Base-by-base conservation (phyloP, 164 flowering plant species). In the Vitis labrusca region DNA sequence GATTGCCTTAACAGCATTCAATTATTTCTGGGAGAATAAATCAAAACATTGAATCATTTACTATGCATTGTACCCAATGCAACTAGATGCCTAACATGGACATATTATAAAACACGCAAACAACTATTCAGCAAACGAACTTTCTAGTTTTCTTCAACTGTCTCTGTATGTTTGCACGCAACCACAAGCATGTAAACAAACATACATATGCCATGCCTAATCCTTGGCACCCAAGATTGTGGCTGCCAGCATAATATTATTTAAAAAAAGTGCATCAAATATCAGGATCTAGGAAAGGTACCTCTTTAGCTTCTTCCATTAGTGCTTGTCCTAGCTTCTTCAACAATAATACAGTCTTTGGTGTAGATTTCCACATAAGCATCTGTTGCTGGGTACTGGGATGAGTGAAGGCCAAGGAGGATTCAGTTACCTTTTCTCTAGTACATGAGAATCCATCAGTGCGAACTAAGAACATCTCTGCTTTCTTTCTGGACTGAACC, bases 361-460 rank as follows among this genome's bases (percentile, higher is more conserved):
- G 99, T 0, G 92, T 76, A 55, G 99, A 87, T 82, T 92, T 95
- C 99, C 99, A 95, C 94, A 92, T 84, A 67, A 95, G 98, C 99
- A 92, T 95, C 85, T 95, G 99, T 74, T 92, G 99, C 85, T 92
- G 99, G 59, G 99, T 95, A 72, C 98, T 95, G 44, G 99, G 99
- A 79, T 95, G 98, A 65, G 98, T 88, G 77, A 95, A 92, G 29
- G 98, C 98, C 82, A 95, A 80, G 59, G 99, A 95, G 15, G 99
- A 83, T 78, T 95, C 99, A 48, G 97, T 92, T 58, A 94, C 99
- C 81, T 86, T 92, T 77, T 94, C 99, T 68, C 99, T 80, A 50
- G 84, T 71, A 79, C 97, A 92, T 71, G 99, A 89, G 69, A 86
- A 85, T 47, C 99, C 99, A 85, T 94, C 99, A 11, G 99, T 94